Conservation (phyloP, 441 rosid genomes). For the Corymbia calophylla region DNA sequence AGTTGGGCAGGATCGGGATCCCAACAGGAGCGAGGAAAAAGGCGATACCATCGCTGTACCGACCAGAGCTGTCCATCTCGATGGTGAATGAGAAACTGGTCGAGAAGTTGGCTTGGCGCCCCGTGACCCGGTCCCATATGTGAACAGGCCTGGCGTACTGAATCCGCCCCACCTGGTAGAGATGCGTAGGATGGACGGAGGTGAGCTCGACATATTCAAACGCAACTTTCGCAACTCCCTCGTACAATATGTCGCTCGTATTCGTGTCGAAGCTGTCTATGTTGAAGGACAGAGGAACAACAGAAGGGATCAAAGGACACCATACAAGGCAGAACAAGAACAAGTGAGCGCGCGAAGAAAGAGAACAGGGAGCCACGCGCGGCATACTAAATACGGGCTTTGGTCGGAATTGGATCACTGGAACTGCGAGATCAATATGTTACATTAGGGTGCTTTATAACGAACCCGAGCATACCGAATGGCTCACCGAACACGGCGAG, state of each 20-base stretch:
- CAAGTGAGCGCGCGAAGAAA: neutral
- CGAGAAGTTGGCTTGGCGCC: neutral
- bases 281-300: neutral
- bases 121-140: neutral
- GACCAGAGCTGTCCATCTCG: neutral
- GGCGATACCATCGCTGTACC: neutral
- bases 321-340: neutral
- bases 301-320: neutral
- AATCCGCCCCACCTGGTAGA: neutral
- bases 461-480: neutral
- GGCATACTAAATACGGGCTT: neutral
- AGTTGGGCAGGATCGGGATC: neutral
- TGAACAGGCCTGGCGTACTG: neutral
- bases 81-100: neutral
- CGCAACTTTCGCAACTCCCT: neutral
- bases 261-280: neutral
- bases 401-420: neutral
- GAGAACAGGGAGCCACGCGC: neutral
- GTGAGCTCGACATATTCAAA: neutral
- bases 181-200: neutral
- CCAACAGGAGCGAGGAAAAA: neutral
- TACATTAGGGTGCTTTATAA: neutral
- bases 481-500: neutral
- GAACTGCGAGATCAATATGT: neutral
- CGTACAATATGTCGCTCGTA: neutral